Percentiles rank a stretch among this genome's conserved stretches.
Conservation (phyloP, 1,139 yeast species). For the Hansenula lynferdii region DNA sequence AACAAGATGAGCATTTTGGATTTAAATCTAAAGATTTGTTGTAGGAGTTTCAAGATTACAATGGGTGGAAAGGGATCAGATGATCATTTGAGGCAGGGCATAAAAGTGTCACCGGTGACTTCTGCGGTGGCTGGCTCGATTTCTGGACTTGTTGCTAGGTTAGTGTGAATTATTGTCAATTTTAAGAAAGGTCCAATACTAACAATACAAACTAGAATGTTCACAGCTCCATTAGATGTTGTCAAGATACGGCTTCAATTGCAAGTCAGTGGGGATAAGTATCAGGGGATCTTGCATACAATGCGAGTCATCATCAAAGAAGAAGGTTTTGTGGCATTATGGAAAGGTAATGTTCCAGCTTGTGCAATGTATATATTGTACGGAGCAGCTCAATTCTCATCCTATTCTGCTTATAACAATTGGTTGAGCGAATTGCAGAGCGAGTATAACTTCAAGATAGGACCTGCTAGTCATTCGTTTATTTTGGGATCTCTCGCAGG, state of each 20-base stretch:
- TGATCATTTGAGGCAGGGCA: slow-evolving; percentile 51
- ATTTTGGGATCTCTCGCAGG: slow-evolving; percentile 80
- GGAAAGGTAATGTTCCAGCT: slow-evolving; percentile 97
- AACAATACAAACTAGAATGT: slow-evolving; percentile 33
- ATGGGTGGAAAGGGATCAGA: slow-evolving; percentile 11
- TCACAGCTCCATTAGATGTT: slow-evolving; percentile 89
- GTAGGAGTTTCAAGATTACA: background rate
- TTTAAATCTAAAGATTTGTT: background rate
- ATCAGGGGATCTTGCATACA: slow-evolving; percentile 31
- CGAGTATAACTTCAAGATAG: slow-evolving; percentile 23
- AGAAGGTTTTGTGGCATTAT: slow-evolving; percentile 63
- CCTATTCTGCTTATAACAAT: slow-evolving; percentile 55
- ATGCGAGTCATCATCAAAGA: slow-evolving; percentile 32
- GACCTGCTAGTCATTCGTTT: slow-evolving; percentile 44
- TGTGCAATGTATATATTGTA: slow-evolving; percentile 78
- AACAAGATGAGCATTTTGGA: no score
- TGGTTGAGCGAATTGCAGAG: slow-evolving; percentile 31
- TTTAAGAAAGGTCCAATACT: background rate
- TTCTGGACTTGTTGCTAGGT: slow-evolving; percentile 64
- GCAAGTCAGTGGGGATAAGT: slow-evolving; percentile 26
- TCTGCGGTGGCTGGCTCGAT: slow-evolving; percentile 63
- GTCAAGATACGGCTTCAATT: slow-evolving; percentile 83
- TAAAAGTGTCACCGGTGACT: slow-evolving; percentile 37
- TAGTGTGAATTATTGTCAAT: slow-evolving; percentile 16
- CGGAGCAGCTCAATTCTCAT: slow-evolving; percentile 80